Base-by-base conservation (phyloP, 441 rosid species). In the Dalechampia spathulata region DNA sequence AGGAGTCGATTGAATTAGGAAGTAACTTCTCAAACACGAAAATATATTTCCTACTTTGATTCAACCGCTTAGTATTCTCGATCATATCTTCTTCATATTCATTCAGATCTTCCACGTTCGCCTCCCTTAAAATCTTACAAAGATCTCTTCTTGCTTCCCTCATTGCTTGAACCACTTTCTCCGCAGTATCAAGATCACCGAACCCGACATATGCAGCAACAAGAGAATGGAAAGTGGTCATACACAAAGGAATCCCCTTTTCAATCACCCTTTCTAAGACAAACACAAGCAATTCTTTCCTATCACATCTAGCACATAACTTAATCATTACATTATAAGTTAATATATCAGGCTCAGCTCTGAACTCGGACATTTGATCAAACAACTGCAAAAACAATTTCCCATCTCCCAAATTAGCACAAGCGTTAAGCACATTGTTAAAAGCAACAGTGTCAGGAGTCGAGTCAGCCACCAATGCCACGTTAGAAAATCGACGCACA, bases 151-250 rank as follows among this genome's bases (percentile, higher is more conserved):
- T 78, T 49, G 71, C 80, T 69, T 92, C 85, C 71, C 94, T 83
- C 96, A 86, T 81, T 6, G 98, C 86, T 69, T 88, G 94, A 75
- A 86, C 91, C 67, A 92, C 66, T 37, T 66, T 68, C 80, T 88
- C 95, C 0, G 94, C 95, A 0, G 77, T 80, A 60, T 78, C 77
- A 49, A 88, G 71, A 60, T 88, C 96, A 34, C 83, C 85, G 62
- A 92, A 88, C 11, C 95, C 98, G 38, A 92, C 95, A 76, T 86
- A 92, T 20, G 96, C 96, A 1, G 96, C 96, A 13, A 92, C 88
- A 15, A 92, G 85, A 0, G 98, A 88, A 69, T 86, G 89, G 73
- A 92, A 53, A 7, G 95, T 88, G 26, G 95, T 84, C 76, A 78
- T 83, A 54, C 96, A 88, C 51, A 82, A 57, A 17, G 73, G 78